Base-by-base conservation (phyloP, 257 asterid species). In the Linaria vulgaris region DNA sequence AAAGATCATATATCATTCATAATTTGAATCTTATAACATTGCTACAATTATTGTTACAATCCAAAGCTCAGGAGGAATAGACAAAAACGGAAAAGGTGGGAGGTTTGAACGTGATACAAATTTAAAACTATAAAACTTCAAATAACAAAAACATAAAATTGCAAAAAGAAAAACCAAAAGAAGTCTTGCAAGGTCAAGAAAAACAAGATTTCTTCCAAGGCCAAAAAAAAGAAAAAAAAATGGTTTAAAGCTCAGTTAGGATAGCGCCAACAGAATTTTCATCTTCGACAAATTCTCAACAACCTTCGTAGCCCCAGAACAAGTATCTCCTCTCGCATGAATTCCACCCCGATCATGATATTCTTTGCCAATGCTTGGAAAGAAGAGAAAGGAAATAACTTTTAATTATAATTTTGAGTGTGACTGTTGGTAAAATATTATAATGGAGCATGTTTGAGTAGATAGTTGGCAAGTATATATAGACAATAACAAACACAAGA, bases 181-280 rank as follows among this genome's bases (percentile, higher is more conserved):
- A 73, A 71, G 80, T 7, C 85, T 80, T 80, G 85, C 85, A 80
- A 80, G 82, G 76, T 80, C 85, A 80, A 80, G 85, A 80, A 80
- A 80, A 76, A 27, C 6, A 27, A 27, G 6, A 27, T 27, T n/a
- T n/a, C n/a, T n/a, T n/a, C n/a, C n/a, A n/a, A n/a, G n/a, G 63
- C 11, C 10, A 34, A 34, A 56, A 27, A 17, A 25, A 14, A 22
- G 1, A 43, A 20, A 56, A 61, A 16, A 56, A 39, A 1, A 9
- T 7, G 8, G 6, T 0, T 15, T 17, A 20, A 76, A 80, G 85
- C 85, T 80, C 85, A 65, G 66, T 12, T 0, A 37, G 69, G 78
- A 80, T 71, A 76, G 80, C 76, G 9, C 76, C 85, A 0, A 0
- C 0, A 12, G 9, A 27, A 2, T 0, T 9, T 0, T 7, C 17